phyloP scores from a whole-genome alignment of 2,329 filamentous ascomycete species.

The Akanthomyces dipterigenus region DNA sequence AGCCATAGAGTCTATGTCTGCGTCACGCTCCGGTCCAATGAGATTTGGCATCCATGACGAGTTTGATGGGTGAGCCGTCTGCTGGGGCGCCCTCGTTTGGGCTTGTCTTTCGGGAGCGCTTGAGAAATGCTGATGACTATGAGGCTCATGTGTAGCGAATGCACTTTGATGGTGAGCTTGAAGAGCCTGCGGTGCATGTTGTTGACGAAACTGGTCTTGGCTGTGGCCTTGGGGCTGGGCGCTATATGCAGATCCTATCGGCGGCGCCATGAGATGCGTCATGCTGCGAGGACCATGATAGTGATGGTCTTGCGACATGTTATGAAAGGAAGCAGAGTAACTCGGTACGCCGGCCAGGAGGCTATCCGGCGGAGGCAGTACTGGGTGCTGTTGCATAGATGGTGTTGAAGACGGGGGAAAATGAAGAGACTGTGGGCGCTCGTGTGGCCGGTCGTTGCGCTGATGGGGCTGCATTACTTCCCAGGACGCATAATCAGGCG shows the following conservation, averaged over 20 bases:
- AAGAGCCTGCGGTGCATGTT: background rate
- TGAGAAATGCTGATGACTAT: constrained; percentile 2
- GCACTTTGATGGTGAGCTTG: background rate
- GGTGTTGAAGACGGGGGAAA: background rate
- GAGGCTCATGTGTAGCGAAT: background rate
- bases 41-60: constrained; percentile 21
- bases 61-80: background rate
- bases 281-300: background rate
- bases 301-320: background rate
- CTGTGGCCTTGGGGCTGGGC: background rate
- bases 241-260: background rate
- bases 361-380: constrained; percentile 21
- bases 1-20: constrained; percentile 17
- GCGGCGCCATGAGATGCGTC: background rate
- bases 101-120: background rate
- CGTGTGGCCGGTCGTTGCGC: constrained; percentile 9
- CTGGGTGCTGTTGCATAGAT: constrained; percentile 21
- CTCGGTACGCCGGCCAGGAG: constrained; percentile 18
- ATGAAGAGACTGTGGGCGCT: background rate
- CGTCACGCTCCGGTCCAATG: constrained; percentile 16
- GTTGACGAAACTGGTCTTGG: constrained; percentile 4
- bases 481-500: constrained; percentile 1
- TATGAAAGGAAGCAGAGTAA: background rate
- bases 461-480: constrained; percentile 10
- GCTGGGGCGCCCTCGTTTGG: background rate